phyloP scores from a whole-genome alignment of 495 filamentous ascomycete genomes.

The Aspergillus heteromorphus region DNA sequence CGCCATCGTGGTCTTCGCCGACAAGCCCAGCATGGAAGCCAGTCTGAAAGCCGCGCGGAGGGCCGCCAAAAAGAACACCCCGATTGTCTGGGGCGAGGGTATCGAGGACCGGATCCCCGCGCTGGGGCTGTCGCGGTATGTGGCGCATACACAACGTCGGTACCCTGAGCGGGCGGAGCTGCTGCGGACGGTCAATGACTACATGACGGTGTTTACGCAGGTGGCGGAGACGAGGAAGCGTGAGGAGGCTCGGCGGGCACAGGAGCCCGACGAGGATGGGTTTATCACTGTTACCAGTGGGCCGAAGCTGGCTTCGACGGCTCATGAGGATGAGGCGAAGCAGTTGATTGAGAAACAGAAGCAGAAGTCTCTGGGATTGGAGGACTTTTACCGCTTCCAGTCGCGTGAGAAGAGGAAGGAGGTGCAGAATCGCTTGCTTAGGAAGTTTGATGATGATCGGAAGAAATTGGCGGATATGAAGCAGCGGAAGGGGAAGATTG shows the following conservation, averaged over 20 bases:
- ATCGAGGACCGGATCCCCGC: slow-evolving; percentile 46
- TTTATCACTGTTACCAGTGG: slow-evolving; percentile 89
- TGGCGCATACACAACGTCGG: slow-evolving; percentile 53
- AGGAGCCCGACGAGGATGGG: slow-evolving; percentile 87
- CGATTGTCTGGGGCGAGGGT: slow-evolving; percentile 58
- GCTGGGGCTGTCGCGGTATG: slow-evolving; percentile 60
- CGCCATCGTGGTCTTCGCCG: slow-evolving; percentile 77
- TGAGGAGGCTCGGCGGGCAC: slow-evolving; percentile 55
- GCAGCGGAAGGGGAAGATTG: slow-evolving; percentile 43
- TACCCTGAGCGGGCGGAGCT: slow-evolving; percentile 63
- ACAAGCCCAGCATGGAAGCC: slow-evolving; percentile 64
- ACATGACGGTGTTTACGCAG: slow-evolving; percentile 66
- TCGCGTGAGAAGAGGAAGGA: slow-evolving; percentile 82
- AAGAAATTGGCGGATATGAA: slow-evolving; percentile 49
- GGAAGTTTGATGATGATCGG: slow-evolving; percentile 51
- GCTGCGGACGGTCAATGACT: slow-evolving; percentile 69
- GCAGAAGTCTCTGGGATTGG: slow-evolving; percentile 60
- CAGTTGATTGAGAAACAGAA: slow-evolving; percentile 67
- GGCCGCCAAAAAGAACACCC: slow-evolving; percentile 45
- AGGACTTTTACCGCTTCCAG: slow-evolving; percentile 94
- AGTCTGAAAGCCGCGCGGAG: slow-evolving; percentile 69
- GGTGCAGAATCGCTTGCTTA: slow-evolving; percentile 60
- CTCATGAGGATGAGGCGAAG: slow-evolving; percentile 67
- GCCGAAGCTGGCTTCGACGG: slow-evolving; percentile 62
- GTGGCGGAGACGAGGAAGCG: slow-evolving; percentile 62